Evolutionary conservation across 495 filamentous ascomycete species (phyloP).

Genomic region (Trichoderma orchidacearum): DNA sequence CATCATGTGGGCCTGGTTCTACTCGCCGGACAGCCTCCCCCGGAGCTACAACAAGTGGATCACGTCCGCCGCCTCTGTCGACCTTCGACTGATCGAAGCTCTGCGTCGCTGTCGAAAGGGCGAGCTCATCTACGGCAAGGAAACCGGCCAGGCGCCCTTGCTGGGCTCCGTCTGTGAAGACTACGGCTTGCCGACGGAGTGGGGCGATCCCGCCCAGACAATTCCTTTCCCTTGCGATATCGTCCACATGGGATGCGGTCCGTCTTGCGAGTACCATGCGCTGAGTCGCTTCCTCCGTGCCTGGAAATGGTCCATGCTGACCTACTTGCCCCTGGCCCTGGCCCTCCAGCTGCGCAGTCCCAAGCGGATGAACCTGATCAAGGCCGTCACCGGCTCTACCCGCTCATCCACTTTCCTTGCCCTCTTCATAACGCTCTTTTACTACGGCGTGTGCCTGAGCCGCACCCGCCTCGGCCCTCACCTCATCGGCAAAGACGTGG

Average conservation of each 20-base stretch:
- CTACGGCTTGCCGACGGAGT: slow-evolving; percentile 49
- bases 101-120: slow-evolving; percentile 53
- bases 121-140: slow-evolving; percentile 58
- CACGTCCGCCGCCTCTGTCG: slow-evolving; percentile 61
- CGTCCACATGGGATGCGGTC: slow-evolving; percentile 70
- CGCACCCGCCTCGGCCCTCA: slow-evolving; percentile 68
- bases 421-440: slow-evolving; percentile 70
- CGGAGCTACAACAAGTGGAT: slow-evolving; percentile 81
- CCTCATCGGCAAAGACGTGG: slow-evolving; percentile 38
- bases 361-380: slow-evolving; percentile 20
- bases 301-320: slow-evolving; percentile 62
- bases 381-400: slow-evolving; percentile 44
- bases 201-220: slow-evolving; percentile 64
- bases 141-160: slow-evolving; percentile 60
- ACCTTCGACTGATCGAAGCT: slow-evolving; percentile 60
- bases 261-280: slow-evolving; percentile 70
- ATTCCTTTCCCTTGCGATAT: slow-evolving; percentile 77
- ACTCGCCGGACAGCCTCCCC: slow-evolving; percentile 54
- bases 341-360: slow-evolving; percentile 45
- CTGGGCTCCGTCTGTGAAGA: slow-evolving; percentile 66
- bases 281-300: slow-evolving; percentile 53
- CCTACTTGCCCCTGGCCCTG: slow-evolving; percentile 70
- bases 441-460: slow-evolving; percentile 76
- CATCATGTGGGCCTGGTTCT: slow-evolving; percentile 90
- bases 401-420: slow-evolving; percentile 76